These are phyloP conservation scores for Populus pruinosa DNA, from an alignment of 345 rosid species.

Conservation along the genomic window DNA sequence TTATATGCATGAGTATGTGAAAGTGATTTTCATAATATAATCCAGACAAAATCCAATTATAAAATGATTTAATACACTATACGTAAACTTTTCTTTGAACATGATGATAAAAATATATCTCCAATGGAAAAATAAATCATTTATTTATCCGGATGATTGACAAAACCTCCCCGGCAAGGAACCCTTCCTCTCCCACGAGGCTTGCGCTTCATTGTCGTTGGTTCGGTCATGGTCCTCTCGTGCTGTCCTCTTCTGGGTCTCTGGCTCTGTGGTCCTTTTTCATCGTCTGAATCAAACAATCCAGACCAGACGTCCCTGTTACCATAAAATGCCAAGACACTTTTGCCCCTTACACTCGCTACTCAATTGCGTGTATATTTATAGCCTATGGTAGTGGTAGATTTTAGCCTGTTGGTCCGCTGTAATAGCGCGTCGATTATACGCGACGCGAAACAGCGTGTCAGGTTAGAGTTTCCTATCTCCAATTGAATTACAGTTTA, in stretches of 20 bases:
- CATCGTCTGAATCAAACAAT: slow-evolving; percentile 18
- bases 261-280: background rate
- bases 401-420: slow-evolving; percentile 3
- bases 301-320: slow-evolving; percentile 16
- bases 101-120: too few relatives aligned
- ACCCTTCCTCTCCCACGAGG: background rate
- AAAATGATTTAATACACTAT: too few relatives aligned
- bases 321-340: background rate
- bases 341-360: slow-evolving; percentile 5
- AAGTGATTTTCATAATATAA: too few relatives aligned
- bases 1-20: too few relatives aligned
- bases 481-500: too few relatives aligned
- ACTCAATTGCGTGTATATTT: background rate
- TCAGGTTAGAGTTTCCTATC: background rate
- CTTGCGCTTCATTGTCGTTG: background rate
- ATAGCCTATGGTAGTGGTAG: slow-evolving; percentile 11
- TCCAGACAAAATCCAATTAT: too few relatives aligned
- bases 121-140: too few relatives aligned
- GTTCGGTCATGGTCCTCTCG: background rate
- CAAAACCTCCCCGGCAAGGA: background rate
- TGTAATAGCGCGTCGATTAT: background rate
- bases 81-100: too few relatives aligned
- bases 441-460: background rate
- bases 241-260: background rate
- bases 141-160: too few relatives aligned